A percentile compares a stretch with the other conserved stretches of the same genome.
Evolutionary conservation across 441 rosid species (phyloP).

Genomic region (Geranium incanum): DNA sequence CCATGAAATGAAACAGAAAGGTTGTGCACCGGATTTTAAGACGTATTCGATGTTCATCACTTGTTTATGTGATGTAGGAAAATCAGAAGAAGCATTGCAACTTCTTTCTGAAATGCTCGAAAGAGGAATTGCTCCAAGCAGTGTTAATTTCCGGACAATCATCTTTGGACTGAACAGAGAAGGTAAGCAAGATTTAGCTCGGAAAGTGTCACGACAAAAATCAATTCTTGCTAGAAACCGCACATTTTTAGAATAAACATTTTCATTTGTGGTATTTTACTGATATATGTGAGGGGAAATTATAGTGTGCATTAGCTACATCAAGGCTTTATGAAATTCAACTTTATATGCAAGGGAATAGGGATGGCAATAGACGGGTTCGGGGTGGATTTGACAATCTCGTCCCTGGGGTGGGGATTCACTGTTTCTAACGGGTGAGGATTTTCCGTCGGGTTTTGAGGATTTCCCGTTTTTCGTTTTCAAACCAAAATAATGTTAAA

Average conservation of each 20-base stretch:
- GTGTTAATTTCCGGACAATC: slow-evolving; percentile 51
- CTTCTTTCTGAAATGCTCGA: slow-evolving; percentile 56
- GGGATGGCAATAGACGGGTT: no score
- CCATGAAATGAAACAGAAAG: slow-evolving; percentile 38
- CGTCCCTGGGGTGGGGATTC: no score
- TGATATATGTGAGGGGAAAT: no score
- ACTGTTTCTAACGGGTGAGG: no score
- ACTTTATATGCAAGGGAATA: no score
- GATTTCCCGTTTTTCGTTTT: no score
- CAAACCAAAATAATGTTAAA: no score
- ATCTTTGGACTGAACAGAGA: slow-evolving; percentile 60
- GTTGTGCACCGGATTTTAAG: slow-evolving; percentile 56
- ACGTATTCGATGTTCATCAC: slow-evolving; percentile 58
- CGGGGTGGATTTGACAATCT: no score
- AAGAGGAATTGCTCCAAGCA: slow-evolving; percentile 54
- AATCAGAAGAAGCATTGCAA: slow-evolving; percentile 57
- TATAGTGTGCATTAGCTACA: no score
- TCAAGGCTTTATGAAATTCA: no score
- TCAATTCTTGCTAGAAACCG: slow-evolving; percentile 37
- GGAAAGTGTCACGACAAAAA: slow-evolving; percentile 40
- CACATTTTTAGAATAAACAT: slow-evolving; percentile 28
- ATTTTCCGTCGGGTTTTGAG: no score
- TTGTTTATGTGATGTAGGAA: slow-evolving; percentile 49
- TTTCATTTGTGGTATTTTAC: neutral
- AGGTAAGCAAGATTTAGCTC: slow-evolving; percentile 59